Evolutionary conservation across 2,329 filamentous ascomycete species (phyloP).

Genomic region (Calonectria pauciramosa): DNA sequence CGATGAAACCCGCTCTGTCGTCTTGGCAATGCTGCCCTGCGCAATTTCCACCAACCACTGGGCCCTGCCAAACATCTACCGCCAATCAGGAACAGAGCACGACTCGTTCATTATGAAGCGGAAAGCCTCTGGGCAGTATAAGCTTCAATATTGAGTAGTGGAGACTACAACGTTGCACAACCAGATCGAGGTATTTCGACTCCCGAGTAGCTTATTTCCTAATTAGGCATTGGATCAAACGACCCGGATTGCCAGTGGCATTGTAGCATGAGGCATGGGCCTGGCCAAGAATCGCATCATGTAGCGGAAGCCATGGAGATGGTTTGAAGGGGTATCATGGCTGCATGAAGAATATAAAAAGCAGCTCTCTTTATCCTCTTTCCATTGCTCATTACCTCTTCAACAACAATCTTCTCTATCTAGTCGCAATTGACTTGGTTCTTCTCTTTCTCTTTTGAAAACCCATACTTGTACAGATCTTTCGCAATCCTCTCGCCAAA

Average conservation of each 20-base stretch:
- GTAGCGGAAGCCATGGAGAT: no score
- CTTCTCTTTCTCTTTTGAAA: neutral
- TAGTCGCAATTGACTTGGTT: no score
- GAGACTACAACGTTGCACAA: conserved; percentile 1
- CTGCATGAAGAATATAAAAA: neutral
- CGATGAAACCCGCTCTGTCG: neutral
- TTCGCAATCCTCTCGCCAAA: neutral
- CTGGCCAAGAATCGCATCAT: neutral
- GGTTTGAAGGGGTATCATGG: neutral
- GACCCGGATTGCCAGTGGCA: neutral
- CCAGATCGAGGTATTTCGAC: neutral
- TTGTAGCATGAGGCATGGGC: no score
- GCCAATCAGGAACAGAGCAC: neutral
- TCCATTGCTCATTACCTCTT: neutral
- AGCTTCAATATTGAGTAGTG: conserved; percentile 8
- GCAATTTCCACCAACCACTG: neutral
- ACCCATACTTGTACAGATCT: neutral
- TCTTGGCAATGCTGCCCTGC: neutral
- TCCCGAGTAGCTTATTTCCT: neutral
- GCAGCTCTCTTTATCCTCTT: no score
- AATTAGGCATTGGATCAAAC: neutral
- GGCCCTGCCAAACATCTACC: neutral
- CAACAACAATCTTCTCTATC: neutral
- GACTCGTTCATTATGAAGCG: no score
- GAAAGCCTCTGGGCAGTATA: neutral